A percentile compares a stretch with the other conserved stretches of the same genome.
Conservation (phyloP, 208 protist species). For the Zelonia costaricensis region DNA sequence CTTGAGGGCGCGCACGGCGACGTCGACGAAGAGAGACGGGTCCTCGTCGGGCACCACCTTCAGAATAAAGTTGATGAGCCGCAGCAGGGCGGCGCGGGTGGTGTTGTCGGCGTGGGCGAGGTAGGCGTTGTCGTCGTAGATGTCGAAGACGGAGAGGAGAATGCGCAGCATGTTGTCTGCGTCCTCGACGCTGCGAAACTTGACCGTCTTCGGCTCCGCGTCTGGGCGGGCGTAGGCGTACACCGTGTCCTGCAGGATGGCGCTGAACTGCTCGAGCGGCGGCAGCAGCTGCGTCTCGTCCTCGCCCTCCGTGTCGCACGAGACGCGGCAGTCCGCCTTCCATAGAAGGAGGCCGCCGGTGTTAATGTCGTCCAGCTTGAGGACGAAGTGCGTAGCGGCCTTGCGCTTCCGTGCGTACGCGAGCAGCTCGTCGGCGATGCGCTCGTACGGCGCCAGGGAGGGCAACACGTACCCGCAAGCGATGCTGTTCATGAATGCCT, state of each 20-base stretch:
- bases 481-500: conserved; percentile 69
- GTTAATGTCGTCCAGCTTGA: conserved; percentile 57
- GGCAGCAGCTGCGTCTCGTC: conserved; percentile 58
- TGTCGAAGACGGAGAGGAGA: conserved; percentile 76
- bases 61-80: conserved; percentile 78
- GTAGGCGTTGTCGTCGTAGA: conserved; percentile 90
- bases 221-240: conserved; percentile 82
- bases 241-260: conserved; percentile 80
- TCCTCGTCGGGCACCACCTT: conserved; percentile 90
- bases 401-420: conserved; percentile 55
- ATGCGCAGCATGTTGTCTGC: conserved; percentile 86
- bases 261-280: conserved; percentile 74
- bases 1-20: conserved; percentile 72
- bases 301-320: conserved; percentile 61
- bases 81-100: conserved; percentile 68
- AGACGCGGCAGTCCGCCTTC: conserved; percentile 65
- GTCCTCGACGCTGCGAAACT: conserved; percentile 79
- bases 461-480: conserved; percentile 39
- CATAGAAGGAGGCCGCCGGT: conserved; percentile 74
- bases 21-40: conserved; percentile 85
- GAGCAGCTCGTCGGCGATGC: conserved; percentile 63
- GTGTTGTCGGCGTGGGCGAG: conserved; percentile 89
- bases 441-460: conserved; percentile 55
- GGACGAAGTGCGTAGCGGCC: conserved; percentile 33
- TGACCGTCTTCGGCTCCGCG: conserved; percentile 63